phyloP scores from a whole-genome alignment of 148 eudicot species.

The Dianthus caryophyllus region DNA sequence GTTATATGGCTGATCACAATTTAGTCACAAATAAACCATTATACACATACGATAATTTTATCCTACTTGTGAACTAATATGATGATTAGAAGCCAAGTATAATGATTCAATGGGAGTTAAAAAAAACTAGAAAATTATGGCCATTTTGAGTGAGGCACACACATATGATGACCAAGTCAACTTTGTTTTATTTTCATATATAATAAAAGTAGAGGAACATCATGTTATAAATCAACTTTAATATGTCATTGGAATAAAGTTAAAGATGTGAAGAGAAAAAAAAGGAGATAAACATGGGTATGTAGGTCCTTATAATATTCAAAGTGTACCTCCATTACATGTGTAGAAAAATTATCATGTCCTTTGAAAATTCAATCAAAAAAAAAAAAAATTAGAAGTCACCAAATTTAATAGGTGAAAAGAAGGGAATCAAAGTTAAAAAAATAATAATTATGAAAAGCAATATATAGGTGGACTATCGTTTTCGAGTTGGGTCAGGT shows the following conservation, averaged over 20 bases:
- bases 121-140: slow-evolving; percentile 1
- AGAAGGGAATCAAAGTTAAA: neutral
- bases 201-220: neutral
- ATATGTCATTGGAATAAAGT: neutral
- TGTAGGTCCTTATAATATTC: neutral
- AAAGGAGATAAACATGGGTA: neutral
- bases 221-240: neutral
- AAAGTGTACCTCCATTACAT: neutral
- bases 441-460: no score
- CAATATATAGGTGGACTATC: neutral
- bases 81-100: slow-evolving; percentile 5
- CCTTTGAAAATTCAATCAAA: slow-evolving; percentile 30
- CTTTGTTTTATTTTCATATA: slow-evolving; percentile 4
- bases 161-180: slow-evolving; percentile 4
- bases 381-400: no score
- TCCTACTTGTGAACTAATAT: no score
- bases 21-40: no score
- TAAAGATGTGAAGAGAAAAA: neutral
- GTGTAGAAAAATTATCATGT: neutral
- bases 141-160: slow-evolving; percentile 5
- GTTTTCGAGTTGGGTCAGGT: neutral
- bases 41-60: no score
- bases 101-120: slow-evolving; percentile 3
- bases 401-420: neutral
- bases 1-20: no score